Base-by-base conservation (phyloP, 345 rosid genomes). In the Eucalyptus sp. region DNA sequence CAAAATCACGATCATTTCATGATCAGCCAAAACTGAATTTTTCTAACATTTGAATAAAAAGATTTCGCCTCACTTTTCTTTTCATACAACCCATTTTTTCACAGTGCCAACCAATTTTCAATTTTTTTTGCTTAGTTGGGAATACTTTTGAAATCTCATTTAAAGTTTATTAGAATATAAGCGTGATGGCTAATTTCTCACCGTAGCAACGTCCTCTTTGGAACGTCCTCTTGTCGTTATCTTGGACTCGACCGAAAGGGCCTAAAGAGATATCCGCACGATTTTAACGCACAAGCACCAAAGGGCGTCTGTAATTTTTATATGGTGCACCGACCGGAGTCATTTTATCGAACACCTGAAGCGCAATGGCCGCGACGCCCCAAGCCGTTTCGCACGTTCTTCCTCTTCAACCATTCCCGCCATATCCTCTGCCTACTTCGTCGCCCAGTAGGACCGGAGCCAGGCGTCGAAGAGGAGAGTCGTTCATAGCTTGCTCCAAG, bases 401-500 rank as follows among this genome's bases (percentile, higher is more conserved):
- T 58, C 88, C 87, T 11, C 81, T 84, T 49, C 87, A 76, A 7
- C 80, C 87, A 4, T 29, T 48, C 86, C 90, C 86, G 86, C 66
- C 90, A 41, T 51, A 25, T 68, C 46, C 51, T 41, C 29, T 41
- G 88, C 50, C 86, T 68, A 33, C 88, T 25, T 5, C 33, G 86
- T 64, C 41, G 18, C 27, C 41, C 56, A 14, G 43, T n/a, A 87
- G 90, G 33, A 13, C 84, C 44, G 33, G 66, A 31, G 66, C 48
- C 18, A 50, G 13, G 50, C 87, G 51, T 50, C 89, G 90, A 80
- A 76, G 89, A 68, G 89, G 51, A 50, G 60, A 56, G 3, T 37
- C 86, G n/a, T 87, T n/a, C 33, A 86, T 93, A 84, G 90, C 92
- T 13, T 93, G 95, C 88, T 89, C 91, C 16, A 90, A 88, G 58